Base-by-base conservation (phyloP, 306 rosid species). In the Delonix regia region DNA sequence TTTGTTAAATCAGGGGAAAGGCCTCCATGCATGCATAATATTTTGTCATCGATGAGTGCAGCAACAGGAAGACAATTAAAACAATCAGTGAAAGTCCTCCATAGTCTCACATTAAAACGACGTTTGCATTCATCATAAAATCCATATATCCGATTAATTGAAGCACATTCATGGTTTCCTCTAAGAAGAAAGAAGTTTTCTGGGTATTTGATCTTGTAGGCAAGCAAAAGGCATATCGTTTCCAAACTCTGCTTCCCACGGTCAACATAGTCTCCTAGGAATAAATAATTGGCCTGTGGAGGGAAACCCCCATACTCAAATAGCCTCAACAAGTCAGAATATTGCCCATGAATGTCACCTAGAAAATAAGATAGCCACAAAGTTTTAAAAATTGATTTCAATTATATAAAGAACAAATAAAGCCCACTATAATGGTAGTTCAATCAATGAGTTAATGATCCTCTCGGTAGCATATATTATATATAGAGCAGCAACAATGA, bases 281-380 rank as follows among this genome's bases (percentile, higher is more conserved):
- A 83, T 13, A 83, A 62, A 74, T 83, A 83, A 36, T 83, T 83
- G 41, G 87, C 76, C 38, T 74, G 77, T 62, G 87, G 87, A 51
- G 87, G 87, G 4, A 83, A 79, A 44, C 87, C 83, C 59, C 86
- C 86, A 69, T 83, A 73, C 56, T 83, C 86, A 49, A 83, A 83
- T 7, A 83, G 65, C 61, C 81, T 83, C 19, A 83, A 63, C 12
- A 83, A 81, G 28, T 83, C 86, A 4, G 81, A 49, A 74, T 79
- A 83, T 59, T 83, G 86, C 30, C 83, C 86, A 69, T 83, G 86
- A 39, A 83, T 38, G 42, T 84, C 87, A 45, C 83, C 83, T 83
- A 69, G 33, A 53, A 53, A 53, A 53, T 38, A 47, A 66, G 47
- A 75, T 34, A 45, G 57, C 75, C 55, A 69, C 55, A 51, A 18